Evolutionary conservation across 805 yeast species (phyloP).

Genomic region (Brettanomyces nanus): DNA sequence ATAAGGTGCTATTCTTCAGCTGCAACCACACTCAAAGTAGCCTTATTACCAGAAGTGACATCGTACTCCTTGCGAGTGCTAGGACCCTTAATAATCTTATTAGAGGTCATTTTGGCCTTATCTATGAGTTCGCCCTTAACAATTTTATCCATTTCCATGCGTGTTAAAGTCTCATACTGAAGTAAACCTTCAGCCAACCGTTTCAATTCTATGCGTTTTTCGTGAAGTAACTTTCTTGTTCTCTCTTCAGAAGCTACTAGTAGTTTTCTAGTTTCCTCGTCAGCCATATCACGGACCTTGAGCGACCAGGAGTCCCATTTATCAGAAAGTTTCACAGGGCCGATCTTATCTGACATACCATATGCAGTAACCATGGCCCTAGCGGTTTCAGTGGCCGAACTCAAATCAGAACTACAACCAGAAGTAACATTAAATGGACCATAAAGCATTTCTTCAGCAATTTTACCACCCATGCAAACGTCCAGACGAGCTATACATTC

Average conservation of each 20-base stretch:
- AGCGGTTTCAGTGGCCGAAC: constrained; percentile 86
- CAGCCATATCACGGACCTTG: constrained; percentile 80
- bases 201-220: constrained; percentile 61
- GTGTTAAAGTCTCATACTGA: constrained; percentile 90
- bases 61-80: constrained; percentile 25
- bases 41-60: constrained; percentile 26
- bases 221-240: constrained; percentile 59
- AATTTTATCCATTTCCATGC: constrained; percentile 82
- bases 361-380: constrained; percentile 94
- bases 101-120: constrained; percentile 61
- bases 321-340: constrained; percentile 85
- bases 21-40: constrained; percentile 20
- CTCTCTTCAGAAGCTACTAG: constrained; percentile 72
- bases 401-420: constrained; percentile 90
- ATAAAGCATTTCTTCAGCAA: constrained; percentile 89
- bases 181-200: constrained; percentile 87
- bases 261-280: constrained; percentile 76
- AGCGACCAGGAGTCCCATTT: constrained; percentile 96
- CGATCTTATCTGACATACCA: constrained; percentile 92
- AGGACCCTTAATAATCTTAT: constrained; percentile 57
- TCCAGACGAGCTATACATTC: constrained; percentile 90
- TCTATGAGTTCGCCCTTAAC: constrained; percentile 71
- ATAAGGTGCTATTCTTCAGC: not conserved
- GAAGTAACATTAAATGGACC: constrained; percentile 91
- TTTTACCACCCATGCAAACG: constrained; percentile 98